Base-by-base conservation (phyloP, 805 yeast genomes). In the Middelhovenomyces tepae region DNA sequence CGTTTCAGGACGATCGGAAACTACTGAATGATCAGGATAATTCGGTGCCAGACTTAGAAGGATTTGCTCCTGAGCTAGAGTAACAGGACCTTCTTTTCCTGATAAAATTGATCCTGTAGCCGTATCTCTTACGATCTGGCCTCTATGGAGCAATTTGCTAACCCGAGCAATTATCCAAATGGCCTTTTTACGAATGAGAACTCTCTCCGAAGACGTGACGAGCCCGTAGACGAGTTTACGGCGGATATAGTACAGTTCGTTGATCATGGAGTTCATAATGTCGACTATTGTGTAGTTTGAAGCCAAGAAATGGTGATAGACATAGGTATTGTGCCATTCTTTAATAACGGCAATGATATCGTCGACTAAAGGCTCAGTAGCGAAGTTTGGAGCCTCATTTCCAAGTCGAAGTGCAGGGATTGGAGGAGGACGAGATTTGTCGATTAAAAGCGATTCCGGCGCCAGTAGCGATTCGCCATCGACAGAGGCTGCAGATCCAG, bases 1-100 rank as follows among this genome's bases (percentile, higher is more conserved):
- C 7, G 17, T 20, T n/a, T 26, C 29, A 15, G 29, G 20, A n/a
- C 17, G 29, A 17, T 44, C 45, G 9, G 33, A 40, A 18, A 41
- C 43, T 4, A 40, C 31, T 25, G 27, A 34, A 32, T 45, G 47
- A 35, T 45, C 40, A 11, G 94, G 94, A 53, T 73, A 83, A 42
- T 75, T 73, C 11, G 85, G 78, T 7, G 79, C 73, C 37, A 85
- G 60, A 0, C 93, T 87, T 54, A 77, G 69, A 35, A 77, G 65
- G 32, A 77, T 60, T 54, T 84, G 91, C 51, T 71, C 76, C 29
- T 69, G 65, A 10, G 87, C 81, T 37, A 85, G 62, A 26, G 58
- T 51, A 16, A 79, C 71, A 4, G 86, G 76, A 25, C 66, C 53
- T 21, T 39, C 47, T 21, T 38, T 34, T 16, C 47, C 51, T 14